phyloP scores from a whole-genome alignment of 148 eudicot species.

The Pouteria glomerata region DNA sequence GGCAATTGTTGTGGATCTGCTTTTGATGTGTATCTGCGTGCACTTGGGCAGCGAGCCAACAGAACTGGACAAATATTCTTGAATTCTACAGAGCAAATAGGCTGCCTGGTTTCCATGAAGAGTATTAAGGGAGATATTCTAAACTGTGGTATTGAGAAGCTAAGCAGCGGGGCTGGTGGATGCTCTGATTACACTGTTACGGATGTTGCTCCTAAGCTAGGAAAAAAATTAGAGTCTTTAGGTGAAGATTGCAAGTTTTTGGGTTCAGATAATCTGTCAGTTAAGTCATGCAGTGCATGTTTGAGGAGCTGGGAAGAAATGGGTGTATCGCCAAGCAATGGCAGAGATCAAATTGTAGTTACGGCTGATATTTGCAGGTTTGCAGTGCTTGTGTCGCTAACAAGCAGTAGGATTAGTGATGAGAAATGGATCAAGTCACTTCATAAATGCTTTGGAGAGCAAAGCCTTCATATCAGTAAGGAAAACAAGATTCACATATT shows the following conservation, averaged over 20 bases:
- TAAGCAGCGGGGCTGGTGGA: slow-evolving; percentile 31
- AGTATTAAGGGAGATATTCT: slow-evolving; percentile 3
- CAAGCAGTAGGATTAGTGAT: slow-evolving; percentile 27
- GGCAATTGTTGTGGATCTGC: slow-evolving; percentile 20
- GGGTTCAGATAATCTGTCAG: slow-evolving; percentile 4
- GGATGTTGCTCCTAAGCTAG: slow-evolving; percentile 27
- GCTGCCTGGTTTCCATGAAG: slow-evolving; percentile 19
- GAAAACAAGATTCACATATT: not conserved
- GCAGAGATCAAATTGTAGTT: not conserved
- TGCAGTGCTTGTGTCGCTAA: slow-evolving; percentile 30
- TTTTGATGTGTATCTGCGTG: slow-evolving; percentile 24
- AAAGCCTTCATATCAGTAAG: slow-evolving; percentile 19
- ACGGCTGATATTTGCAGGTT: slow-evolving; percentile 32
- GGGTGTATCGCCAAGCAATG: not conserved
- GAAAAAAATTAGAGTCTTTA: slow-evolving; percentile 13
- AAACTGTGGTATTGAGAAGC: slow-evolving; percentile 40
- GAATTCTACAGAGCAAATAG: slow-evolving; percentile 24
- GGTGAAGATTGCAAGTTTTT: slow-evolving; percentile 25
- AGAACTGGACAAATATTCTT: slow-evolving; percentile 31
- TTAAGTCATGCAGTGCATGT: slow-evolving; percentile 21
- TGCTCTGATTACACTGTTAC: slow-evolving; percentile 33
- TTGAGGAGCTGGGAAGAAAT: slow-evolving; percentile 28
- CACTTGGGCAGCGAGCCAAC: slow-evolving; percentile 20
- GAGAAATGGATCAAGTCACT: slow-evolving; percentile 25
- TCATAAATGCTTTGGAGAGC: slow-evolving; percentile 29